Base-by-base conservation (phyloP, 371 early-diverging fungal genomes). In the Enterocytospora artemiae region DNA sequence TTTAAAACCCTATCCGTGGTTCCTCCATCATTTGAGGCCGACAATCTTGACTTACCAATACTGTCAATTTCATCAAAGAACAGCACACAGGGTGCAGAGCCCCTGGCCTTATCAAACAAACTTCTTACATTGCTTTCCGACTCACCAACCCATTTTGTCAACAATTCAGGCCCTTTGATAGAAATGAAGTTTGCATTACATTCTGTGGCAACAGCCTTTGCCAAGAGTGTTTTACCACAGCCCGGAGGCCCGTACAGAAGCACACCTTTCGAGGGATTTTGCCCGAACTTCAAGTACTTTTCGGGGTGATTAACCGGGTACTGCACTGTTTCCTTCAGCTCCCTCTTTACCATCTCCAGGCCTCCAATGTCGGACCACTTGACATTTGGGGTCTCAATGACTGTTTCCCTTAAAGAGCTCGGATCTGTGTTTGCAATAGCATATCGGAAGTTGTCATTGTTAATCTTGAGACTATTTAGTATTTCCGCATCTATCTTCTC, bases 61-160 rank as follows among this genome's bases (percentile, higher is more conserved):
- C 93, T 91, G 82, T 99, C 99, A 77, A 99, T 82, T 82, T 98
- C 99, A 77, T 98, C 99, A 85, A 98, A 98, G 89, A 98, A 98
- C 86, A 98, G 87, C 33, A 98, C 96, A 81, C 97, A 96, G 14
- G 99, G 99, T 1, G 96, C 89, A 37, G 95, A 94, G 16, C 94
- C 90, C 73, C 96, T 86, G 5, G 97, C 99, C 83, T 94, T 92
- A 81, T 94, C 96, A 82, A 98, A 98, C 25, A 97, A 90, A 76
- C 96, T 93, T 61, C 99, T 87, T 31, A 96, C 94, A 73, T 96
- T 96, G 64, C 93, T 91, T 79, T 98, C 99, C 33, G 93, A 92
- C 78, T 98, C 97, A 79, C 99, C 99, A 70, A 97, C 94, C 92
- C 93, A 98, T 96, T 94, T 98, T 52, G 93, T 96, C 59, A 98